phyloP scores from a whole-genome alignment of 129 eudicot genomes.

The Lactuca sativa region DNA sequence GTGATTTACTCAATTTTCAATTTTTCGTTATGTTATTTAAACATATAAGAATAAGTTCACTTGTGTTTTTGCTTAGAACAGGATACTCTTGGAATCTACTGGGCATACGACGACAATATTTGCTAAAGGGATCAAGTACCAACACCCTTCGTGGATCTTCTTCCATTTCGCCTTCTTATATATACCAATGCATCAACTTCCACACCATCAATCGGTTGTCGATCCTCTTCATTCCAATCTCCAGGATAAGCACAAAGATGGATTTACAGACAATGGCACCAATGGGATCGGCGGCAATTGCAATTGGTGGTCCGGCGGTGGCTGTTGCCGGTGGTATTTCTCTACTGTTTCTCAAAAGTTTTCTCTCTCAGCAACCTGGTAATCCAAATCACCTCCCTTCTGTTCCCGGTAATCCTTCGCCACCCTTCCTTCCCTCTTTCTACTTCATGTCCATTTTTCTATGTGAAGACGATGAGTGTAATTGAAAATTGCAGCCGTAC shows the following conservation, averaged over 20 bases:
- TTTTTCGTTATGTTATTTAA: too few relatives aligned
- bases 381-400: slow-evolving; percentile 24
- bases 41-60: too few relatives aligned
- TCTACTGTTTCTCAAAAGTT: slow-evolving; percentile 28
- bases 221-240: not conserved
- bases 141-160: not conserved
- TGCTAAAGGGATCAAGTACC: not conserved
- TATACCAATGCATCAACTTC: not conserved
- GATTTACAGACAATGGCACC: slow-evolving; percentile 42
- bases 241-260: not conserved
- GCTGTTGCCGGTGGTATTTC: slow-evolving; percentile 41
- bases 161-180: not conserved
- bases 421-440: not conserved
- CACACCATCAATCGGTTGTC: slow-evolving; percentile 4
- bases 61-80: not conserved
- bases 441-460: not conserved
- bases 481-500: slow-evolving; percentile 35
- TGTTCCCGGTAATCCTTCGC: slow-evolving; percentile 32
- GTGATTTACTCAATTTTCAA: too few relatives aligned
- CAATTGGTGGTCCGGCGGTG: slow-evolving; percentile 58
- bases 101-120: not conserved
- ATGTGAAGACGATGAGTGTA: not conserved
- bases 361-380: slow-evolving; percentile 23
- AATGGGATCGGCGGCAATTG: slow-evolving; percentile 37
- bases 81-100: not conserved